Base-by-base conservation (phyloP, 805 yeast genomes). In the Teunomyces funiuensis region DNA sequence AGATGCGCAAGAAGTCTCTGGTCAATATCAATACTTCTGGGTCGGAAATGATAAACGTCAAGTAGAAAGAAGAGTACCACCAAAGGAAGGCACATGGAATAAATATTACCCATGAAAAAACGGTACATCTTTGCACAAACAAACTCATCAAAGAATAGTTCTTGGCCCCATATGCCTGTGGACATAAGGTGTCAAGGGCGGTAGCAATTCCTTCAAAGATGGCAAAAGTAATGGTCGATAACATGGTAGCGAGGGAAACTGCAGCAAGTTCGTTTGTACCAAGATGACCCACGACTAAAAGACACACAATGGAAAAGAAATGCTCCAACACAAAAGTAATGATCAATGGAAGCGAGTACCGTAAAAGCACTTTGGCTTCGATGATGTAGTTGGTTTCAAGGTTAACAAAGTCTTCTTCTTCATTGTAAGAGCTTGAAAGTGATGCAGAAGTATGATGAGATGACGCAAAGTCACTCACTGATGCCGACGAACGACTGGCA, bases 131-230 rank as follows among this genome's bases (percentile, higher is more conserved):
- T 45, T 71, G 76, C 11, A 70, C 73, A 39, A 61, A 62, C 2
- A 54, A 46, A 19, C 67, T 56, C 36, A 71, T 71, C 40, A 62
- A 42, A 44, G 65, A 66, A 34, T 51, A 66, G 44, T 67, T 65
- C 3, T 67, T 65, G 1, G 75, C 74, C 2, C 76, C 76, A 43
- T 62, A 71, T 2, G 74, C 73, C 45, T 69, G 75, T 1, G 76
- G 75, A 44, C 75, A 69, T 27, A 70, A 47, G 3, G 75, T 70
- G 41, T 71, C 76, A 19, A 71, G 53, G 0, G 76, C 66, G 5
- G 76, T 71, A 0, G 75, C 71, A n/a, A 67, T 66, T 13, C 76
- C 76, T 49, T 71, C 75, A 43, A 70, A 70, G 1, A 70, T 47
- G 7, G 73, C 76, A 54, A 70, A 63, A 2, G 75, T 63, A 22